These are phyloP conservation scores for Rubia balearica DNA, from an alignment of 305 asterid genomes.

Conservation along the genomic window DNA sequence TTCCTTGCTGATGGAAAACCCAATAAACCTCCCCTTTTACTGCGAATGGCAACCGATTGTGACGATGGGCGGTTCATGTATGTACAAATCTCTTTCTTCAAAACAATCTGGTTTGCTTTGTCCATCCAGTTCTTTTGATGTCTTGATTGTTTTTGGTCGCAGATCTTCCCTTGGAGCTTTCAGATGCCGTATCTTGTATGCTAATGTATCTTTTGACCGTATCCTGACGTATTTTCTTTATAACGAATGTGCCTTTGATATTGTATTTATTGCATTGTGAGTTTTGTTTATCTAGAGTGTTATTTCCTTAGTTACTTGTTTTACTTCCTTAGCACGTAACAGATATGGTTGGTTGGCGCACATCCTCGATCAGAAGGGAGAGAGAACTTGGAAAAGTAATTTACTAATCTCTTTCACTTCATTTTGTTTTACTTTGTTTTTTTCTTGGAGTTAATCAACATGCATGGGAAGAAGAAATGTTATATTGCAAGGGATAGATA, in stretches of 20 bases:
- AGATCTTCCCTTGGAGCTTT: slow-evolving; percentile 92
- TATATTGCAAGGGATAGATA: not conserved
- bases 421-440: not conserved
- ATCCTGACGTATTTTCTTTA: slow-evolving; percentile 35
- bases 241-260: not conserved
- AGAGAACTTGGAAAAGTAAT: slow-evolving; percentile 70
- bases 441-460: not conserved
- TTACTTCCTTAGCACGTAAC: slow-evolving; percentile 38
- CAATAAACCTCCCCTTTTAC: slow-evolving; percentile 72
- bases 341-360: slow-evolving; percentile 99
- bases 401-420: slow-evolving; percentile 11
- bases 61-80: slow-evolving; percentile 79
- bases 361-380: slow-evolving; percentile 86
- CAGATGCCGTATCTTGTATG: slow-evolving; percentile 67
- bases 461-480: not conserved
- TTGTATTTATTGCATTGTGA: not conserved
- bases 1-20: slow-evolving; percentile 86
- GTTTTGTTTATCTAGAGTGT: not conserved
- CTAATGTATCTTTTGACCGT: slow-evolving; percentile 92
- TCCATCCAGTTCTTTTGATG: slow-evolving; percentile 10
- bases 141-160: slow-evolving; percentile 25
- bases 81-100: slow-evolving; percentile 26
- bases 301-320: slow-evolving; percentile 12
- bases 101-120: slow-evolving; percentile 5
- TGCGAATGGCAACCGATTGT: slow-evolving; percentile 80